phyloP scores from a whole-genome alignment of 768 basidiomycete genomes.

The Mycena epipterygia region DNA sequence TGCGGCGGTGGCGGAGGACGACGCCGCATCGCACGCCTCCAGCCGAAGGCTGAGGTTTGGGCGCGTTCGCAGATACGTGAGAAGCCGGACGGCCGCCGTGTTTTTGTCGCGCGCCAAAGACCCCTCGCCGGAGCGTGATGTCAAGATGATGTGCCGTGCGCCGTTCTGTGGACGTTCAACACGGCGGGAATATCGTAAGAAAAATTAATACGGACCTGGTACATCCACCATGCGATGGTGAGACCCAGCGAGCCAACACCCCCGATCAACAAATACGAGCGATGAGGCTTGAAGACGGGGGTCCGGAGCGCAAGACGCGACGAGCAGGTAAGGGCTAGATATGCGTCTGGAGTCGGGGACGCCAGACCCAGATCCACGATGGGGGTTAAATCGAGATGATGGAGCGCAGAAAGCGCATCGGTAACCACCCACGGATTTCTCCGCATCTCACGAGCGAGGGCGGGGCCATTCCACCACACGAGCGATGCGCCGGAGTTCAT shows the following conservation, averaged over 20 bases:
- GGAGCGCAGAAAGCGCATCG: not conserved
- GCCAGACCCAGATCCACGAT: not conserved
- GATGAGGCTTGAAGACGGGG: constrained; percentile 40
- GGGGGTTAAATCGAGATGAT: not conserved
- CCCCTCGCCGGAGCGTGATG: constrained; percentile 49
- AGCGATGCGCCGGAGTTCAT: not conserved
- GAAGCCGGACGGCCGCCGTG: too few species aligned
- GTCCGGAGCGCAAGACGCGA: too few species aligned
- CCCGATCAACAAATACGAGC: constrained; percentile 55
- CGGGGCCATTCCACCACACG: not conserved
- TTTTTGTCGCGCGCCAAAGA: too few species aligned
- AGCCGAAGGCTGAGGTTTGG: constrained; percentile 48
- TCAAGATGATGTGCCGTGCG: constrained; percentile 51
- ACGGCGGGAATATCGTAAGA: not conserved
- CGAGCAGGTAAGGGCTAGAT: constrained; percentile 15
- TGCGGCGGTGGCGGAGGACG: constrained; percentile 31
- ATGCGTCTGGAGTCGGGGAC: not conserved
- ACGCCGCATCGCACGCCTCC: constrained; percentile 47
- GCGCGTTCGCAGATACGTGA: constrained; percentile 42
- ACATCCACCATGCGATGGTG: constrained; percentile 57
- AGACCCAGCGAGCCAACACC: constrained; percentile 55
- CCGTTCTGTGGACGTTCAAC: constrained; percentile 43
- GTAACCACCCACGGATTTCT: not conserved
- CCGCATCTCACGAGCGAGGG: not conserved
- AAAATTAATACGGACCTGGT: constrained; percentile 46